Evolutionary conservation across 2,329 filamentous ascomycete species (phyloP).

Genomic region (Aspergillus intermedius): DNA sequence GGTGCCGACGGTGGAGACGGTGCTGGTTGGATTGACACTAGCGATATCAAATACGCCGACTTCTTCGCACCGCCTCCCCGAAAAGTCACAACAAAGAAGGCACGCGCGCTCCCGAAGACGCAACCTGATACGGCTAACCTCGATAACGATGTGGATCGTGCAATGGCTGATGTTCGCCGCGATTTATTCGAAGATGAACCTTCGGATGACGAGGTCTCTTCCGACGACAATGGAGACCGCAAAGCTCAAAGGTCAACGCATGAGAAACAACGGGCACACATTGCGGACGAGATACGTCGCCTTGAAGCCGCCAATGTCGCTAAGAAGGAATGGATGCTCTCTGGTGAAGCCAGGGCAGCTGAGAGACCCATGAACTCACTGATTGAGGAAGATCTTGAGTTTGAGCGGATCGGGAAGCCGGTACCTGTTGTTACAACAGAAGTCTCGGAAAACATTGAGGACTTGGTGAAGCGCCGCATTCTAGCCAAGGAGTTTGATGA

Average conservation of each 20-base stretch:
- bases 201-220: slow-evolving; percentile 53
- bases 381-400: slow-evolving; percentile 89
- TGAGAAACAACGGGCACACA: slow-evolving; percentile 76
- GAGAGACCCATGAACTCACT: slow-evolving; percentile 87
- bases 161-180: slow-evolving; percentile 78
- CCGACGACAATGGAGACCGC: slow-evolving; percentile 51
- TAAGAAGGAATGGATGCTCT: slow-evolving; percentile 83
- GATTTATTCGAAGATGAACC: slow-evolving; percentile 79
- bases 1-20: slow-evolving; percentile 55
- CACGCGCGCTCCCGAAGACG: slow-evolving; percentile 50
- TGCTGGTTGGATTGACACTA: slow-evolving; percentile 64
- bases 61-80: slow-evolving; percentile 83
- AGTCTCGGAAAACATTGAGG: slow-evolving; percentile 83
- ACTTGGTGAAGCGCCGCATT: slow-evolving; percentile 89
- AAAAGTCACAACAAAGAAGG: slow-evolving; percentile 56
- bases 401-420: slow-evolving; percentile 90
- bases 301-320: slow-evolving; percentile 84
- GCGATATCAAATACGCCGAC: slow-evolving; percentile 83
- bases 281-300: slow-evolving; percentile 83
- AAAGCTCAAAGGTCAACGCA: slow-evolving; percentile 58
- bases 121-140: slow-evolving; percentile 41
- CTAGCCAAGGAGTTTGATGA: slow-evolving; percentile 88
- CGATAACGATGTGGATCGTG: slow-evolving; percentile 66
- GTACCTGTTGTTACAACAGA: slow-evolving; percentile 90
- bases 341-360: slow-evolving; percentile 75